Evolutionary conservation across 163 green algal species (phyloP), one percentile per base, ranked within the genome.

Genomic region (Chlamydomonas reinhardtii): DNA sequence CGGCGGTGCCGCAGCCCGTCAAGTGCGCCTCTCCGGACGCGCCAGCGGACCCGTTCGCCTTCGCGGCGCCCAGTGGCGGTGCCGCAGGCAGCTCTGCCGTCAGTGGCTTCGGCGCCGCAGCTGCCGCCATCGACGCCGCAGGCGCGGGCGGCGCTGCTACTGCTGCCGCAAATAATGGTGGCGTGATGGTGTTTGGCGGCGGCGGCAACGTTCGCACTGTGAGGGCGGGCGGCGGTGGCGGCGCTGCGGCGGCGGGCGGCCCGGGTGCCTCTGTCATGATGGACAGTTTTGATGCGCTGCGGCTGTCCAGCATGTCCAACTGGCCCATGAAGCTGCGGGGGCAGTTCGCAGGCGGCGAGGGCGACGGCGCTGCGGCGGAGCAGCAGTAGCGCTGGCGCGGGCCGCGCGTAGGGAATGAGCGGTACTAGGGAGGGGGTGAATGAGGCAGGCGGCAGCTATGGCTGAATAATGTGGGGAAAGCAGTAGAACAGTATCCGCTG

Each of bases 11-110:
- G 66, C 8, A 19, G 71, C 71, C 37, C 0, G 71, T 62, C n/a
- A 43, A 86, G 56, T 86, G 80, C 80, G 52, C 80, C 14, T 86
- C 80, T 0, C 80, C 80, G 11, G 73, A 86, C 56, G 69, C 79
- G 31, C 76, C 77, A 6, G 48, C 22, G 22, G 48, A 56, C 48
- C 48, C 48, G 12, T 56, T 56, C 14, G 48, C 48, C 9, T 56
- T 56, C 48, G 48, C 9, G 48, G 11, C 48, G 48, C 48, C 48
- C 14, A 14, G 48, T 17, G 48, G 48, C 48, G 48, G 6, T 14
- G 11, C 48, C 48, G 48, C 48, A 17, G 48, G 48, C 48, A 14
- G 14, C 48, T 17, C 48, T 14, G 48, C 19, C 12, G 9, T 9
- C 48, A 56, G 48, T 19, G 48, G 12, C 48, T 56, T 56, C 9